phyloP scores from a whole-genome alignment of 805 yeast species.

The Jamesozyma rosinii region DNA sequence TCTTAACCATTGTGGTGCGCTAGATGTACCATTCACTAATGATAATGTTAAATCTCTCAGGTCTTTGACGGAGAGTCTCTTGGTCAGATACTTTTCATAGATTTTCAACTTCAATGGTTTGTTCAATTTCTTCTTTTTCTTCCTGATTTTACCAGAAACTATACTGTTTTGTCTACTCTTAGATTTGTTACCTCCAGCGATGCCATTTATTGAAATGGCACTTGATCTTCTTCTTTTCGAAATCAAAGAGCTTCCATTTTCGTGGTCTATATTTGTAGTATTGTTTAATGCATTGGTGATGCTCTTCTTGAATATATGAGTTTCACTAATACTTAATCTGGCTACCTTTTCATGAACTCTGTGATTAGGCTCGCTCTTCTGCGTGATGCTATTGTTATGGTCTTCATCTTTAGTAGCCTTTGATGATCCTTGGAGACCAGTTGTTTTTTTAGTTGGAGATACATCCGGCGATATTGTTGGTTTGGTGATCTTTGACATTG shows the following conservation, averaged over 20 bases:
- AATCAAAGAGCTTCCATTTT: conserved; percentile 1
- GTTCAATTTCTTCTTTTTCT: conserved; percentile 29
- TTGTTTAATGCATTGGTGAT: conserved; percentile 7
- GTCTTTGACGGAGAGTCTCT: conserved; percentile 32
- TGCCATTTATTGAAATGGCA: conserved; percentile 8
- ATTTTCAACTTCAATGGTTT: conserved; percentile 30
- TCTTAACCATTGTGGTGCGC: conserved; percentile 41
- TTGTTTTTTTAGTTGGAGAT: conserved; percentile 5
- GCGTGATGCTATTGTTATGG: background rate
- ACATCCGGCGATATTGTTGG: conserved; percentile 6
- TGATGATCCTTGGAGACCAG: background rate
- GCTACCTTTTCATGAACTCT: conserved; percentile 18
- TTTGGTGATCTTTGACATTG: background rate
- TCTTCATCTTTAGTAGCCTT: background rate
- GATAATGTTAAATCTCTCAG: conserved; percentile 40
- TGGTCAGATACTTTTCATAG: conserved; percentile 22
- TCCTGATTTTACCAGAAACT: conserved; percentile 7
- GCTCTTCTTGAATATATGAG: conserved; percentile 4
- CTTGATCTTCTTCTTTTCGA: conserved; percentile 26
- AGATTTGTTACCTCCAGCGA: background rate
- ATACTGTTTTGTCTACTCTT: conserved; percentile 9
- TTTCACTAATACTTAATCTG: conserved; percentile 20
- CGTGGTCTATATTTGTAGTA: background rate
- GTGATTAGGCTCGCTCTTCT: background rate
- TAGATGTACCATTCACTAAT: conserved; percentile 34